Percentiles rank a stretch among this genome's conserved stretches.
phyloP scores from a whole-genome alignment of 1,284 basidiomycete genomes.

The Austroboletus novae-zelandiae region DNA sequence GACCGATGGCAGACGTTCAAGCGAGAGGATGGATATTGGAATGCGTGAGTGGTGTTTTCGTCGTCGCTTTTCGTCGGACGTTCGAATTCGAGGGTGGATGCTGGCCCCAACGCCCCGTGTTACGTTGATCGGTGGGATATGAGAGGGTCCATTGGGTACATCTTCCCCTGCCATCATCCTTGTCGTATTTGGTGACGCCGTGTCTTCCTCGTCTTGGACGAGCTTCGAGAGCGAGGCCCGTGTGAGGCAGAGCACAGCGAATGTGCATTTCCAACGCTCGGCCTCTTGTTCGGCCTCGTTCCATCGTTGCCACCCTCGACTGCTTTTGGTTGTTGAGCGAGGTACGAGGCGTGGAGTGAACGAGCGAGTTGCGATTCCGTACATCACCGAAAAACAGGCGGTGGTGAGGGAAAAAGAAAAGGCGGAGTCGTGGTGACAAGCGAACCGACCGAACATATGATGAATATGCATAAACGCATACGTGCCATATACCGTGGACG shows the following conservation, averaged over 20 bases:
- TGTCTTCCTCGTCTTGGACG: background rate
- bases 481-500: too few relatives aligned
- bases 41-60: slow-evolving; percentile 42
- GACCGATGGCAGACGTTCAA: slow-evolving; percentile 60
- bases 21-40: slow-evolving; percentile 62
- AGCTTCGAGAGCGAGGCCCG: slow-evolving; percentile 10
- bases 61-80: background rate
- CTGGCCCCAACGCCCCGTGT: too few relatives aligned
- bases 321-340: background rate
- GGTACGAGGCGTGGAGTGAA: background rate
- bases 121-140: slow-evolving; percentile 14
- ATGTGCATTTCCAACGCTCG: background rate
- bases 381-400: too few relatives aligned
- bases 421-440: too few relatives aligned
- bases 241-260: slow-evolving; percentile 21
- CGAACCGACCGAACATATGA: too few relatives aligned
- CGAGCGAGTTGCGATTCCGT: too few relatives aligned
- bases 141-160: slow-evolving; percentile 12
- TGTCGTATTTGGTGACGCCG: background rate
- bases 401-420: too few relatives aligned
- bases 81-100: slow-evolving; percentile 56
- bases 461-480: too few relatives aligned
- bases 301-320: background rate
- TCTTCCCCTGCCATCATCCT: background rate
- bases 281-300: background rate